Conservation (phyloP, 2,329 filamentous ascomycete genomes). For the Pseudocercospora musae region DNA sequence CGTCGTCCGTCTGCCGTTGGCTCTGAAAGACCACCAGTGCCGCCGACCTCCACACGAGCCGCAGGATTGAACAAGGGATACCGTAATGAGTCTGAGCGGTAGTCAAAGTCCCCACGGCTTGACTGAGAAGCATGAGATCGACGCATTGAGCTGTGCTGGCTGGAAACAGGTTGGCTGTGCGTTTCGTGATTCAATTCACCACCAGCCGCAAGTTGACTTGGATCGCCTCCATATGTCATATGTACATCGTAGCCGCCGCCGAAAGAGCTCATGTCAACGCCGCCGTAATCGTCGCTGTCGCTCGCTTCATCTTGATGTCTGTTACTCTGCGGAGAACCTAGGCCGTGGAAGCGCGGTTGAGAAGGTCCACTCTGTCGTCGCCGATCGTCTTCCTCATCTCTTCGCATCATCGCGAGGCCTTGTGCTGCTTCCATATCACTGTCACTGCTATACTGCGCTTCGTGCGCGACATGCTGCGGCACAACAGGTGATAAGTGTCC, state of each 20-base stretch:
- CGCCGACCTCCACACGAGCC: conserved; percentile 79
- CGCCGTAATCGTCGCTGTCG: conserved; percentile 66
- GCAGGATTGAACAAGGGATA: conserved; percentile 54
- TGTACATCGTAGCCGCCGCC: conserved; percentile 67
- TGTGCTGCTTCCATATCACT: conserved; percentile 86
- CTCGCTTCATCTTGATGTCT: conserved; percentile 49
- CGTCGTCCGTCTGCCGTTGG: conserved; percentile 63
- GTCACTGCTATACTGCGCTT: conserved; percentile 60
- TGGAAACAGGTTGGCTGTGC: conserved; percentile 41
- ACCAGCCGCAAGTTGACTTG: conserved; percentile 39
- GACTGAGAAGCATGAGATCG: conserved; percentile 44
- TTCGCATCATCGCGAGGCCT: conserved; percentile 76
- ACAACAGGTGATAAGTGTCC: conserved; percentile 46
- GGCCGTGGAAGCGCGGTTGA: conserved; percentile 49
- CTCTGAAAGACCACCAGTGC: conserved; percentile 82
- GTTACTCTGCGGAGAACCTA: conserved; percentile 40
- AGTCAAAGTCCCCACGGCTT: conserved; percentile 43
- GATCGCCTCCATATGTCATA: conserved; percentile 59
- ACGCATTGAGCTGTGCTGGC: conserved; percentile 46
- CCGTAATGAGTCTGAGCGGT: conserved; percentile 49
- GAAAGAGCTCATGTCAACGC: conserved; percentile 70
- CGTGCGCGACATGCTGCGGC: conserved; percentile 46
- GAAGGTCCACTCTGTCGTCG: conserved; percentile 58
- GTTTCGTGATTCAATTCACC: conserved; percentile 33
- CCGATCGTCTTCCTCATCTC: conserved; percentile 68